Percentiles rank a stretch among this genome's conserved stretches.
Conservation (phyloP, 192 early-diverging fungal species). For the Backusella macrospora region DNA sequence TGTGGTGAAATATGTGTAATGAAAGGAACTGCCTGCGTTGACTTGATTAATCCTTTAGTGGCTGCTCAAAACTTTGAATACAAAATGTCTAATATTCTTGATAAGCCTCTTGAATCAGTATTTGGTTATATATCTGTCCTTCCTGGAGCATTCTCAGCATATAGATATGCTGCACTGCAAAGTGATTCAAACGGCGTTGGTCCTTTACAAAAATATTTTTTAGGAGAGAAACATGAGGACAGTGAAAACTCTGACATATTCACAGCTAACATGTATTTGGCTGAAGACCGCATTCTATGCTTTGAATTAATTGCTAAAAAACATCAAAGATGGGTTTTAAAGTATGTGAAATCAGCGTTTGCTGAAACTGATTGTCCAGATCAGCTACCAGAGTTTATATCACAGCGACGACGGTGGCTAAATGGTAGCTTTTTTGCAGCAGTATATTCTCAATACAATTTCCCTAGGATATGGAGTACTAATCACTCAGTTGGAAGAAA, state of each 20-base stretch:
- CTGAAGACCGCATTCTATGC: conserved; percentile 92
- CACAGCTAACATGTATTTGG: conserved; percentile 93
- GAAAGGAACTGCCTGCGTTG: conserved; percentile 67
- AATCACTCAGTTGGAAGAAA: conserved; percentile 54
- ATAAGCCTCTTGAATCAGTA: conserved; percentile 94
- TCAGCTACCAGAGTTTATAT: conserved; percentile 88
- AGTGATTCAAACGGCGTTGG: conserved; percentile 56
- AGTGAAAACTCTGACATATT: conserved; percentile 65
- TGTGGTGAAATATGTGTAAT: conserved; percentile 94
- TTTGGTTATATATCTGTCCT: conserved; percentile 97
- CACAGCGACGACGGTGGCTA: conserved; percentile 95
- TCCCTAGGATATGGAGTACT: conserved; percentile 60
- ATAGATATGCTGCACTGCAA: conserved; percentile 84
- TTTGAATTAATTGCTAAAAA: conserved; percentile 92
- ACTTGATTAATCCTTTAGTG: conserved; percentile 84
- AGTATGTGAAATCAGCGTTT: conserved; percentile 87
- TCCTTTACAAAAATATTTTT: conserved; percentile 85
- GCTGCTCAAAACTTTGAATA: conserved; percentile 98
- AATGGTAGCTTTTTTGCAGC: conserved; percentile 84
- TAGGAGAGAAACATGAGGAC: conserved; percentile 83
- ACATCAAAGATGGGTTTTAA: conserved; percentile 75
- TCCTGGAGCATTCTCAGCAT: conserved; percentile 96
- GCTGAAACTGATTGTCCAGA: conserved; percentile 96
- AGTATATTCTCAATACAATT: conserved; percentile 67
- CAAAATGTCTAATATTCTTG: conserved; percentile 97